Evolutionary conservation across 345 rosid species (phyloP).

Genomic region (Eutrema heterophyllum): DNA sequence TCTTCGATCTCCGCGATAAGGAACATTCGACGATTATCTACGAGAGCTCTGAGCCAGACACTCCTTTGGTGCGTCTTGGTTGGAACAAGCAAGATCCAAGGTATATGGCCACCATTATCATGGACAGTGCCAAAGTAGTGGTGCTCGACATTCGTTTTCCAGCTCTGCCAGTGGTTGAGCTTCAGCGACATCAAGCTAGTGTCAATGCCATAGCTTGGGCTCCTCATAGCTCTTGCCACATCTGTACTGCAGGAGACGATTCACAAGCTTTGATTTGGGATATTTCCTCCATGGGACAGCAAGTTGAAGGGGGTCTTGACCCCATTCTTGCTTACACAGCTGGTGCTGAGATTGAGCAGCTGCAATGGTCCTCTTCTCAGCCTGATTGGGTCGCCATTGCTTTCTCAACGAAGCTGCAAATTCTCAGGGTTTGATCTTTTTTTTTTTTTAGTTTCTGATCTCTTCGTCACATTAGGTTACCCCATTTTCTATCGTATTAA

Average conservation of each 20-base stretch:
- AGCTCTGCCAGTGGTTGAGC: conserved; percentile 83
- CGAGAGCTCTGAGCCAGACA: conserved; percentile 90
- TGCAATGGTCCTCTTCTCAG: conserved; percentile 97
- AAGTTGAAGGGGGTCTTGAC: conserved; percentile 90
- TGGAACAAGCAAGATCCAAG: conserved; percentile 99
- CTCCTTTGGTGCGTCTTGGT: conserved; percentile 85
- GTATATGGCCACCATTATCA: conserved; percentile 93
- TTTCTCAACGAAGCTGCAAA: conserved; percentile 87
- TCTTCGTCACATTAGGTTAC: not conserved
- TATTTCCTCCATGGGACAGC: conserved; percentile 90
- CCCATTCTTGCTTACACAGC: conserved; percentile 94
- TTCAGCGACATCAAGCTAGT: conserved; percentile 87
- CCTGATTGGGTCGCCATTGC: conserved; percentile 99
- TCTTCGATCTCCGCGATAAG: conserved; percentile 82
- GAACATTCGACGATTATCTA: conserved; percentile 92
- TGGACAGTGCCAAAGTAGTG: conserved; percentile 94
- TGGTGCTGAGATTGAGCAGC: conserved; percentile 95
- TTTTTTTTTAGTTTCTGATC: not conserved
- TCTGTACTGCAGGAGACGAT: conserved; percentile 96
- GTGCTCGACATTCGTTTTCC: conserved; percentile 92
- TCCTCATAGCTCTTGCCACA: conserved; percentile 95
- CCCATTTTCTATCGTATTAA: not conserved
- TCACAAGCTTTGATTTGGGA: conserved; percentile 98
- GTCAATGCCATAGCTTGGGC: conserved; percentile 98
- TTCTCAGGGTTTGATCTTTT: conserved; percentile 75